Base-by-base conservation (phyloP, 192 early-diverging fungal genomes). In the Coemansia sp. region DNA sequence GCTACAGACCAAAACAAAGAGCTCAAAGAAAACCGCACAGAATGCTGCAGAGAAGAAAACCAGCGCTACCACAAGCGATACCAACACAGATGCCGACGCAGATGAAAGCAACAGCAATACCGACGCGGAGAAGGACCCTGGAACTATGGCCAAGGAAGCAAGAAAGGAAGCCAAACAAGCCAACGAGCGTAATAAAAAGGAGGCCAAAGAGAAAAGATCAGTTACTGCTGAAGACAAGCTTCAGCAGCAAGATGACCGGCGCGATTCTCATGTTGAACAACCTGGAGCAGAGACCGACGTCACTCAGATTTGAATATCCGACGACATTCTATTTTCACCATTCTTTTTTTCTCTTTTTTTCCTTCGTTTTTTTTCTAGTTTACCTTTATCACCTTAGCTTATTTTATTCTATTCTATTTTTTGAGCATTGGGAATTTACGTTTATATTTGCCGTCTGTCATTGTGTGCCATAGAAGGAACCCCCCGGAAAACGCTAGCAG, bases 261-360 rank as follows among this genome's bases (percentile, higher is more conserved):
- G 73, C 63, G 67, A 65, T 53, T 65, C 66, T 10, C 56, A 65
- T 7, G 66, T 69, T 58, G 63, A 64, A 49, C 61, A 64, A 26
- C 59, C 39, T 3, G 63, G 59, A 9, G 45, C 48, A 21, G 53
- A 42, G 3, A 40, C 41, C n/a, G 12, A 7, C 61, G 32, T 48
- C 37, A 47, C 58, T 15, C 52, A 54, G 23, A 4, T 10, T 54
- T 54, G 52, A 54, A 10, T 32, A 32, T 32, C 32, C 32, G 32
- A 32, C 32, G 32, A 32, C 32, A 32, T 32, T 32, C 1, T 32
- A 32, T 0, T 32, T 32, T 32, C 32, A 32, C 32, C 32, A 32
- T 32, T 32, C 32, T 32, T 32, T 48, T 48, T 48, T 32, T 48
- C 21, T 48, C 47, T 5, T 48, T 48, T 48, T 48, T 48, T n/a